Evolutionary conservation across 1,284 basidiomycete species (phyloP).

Genomic region (Xerocomus nothofagi): DNA sequence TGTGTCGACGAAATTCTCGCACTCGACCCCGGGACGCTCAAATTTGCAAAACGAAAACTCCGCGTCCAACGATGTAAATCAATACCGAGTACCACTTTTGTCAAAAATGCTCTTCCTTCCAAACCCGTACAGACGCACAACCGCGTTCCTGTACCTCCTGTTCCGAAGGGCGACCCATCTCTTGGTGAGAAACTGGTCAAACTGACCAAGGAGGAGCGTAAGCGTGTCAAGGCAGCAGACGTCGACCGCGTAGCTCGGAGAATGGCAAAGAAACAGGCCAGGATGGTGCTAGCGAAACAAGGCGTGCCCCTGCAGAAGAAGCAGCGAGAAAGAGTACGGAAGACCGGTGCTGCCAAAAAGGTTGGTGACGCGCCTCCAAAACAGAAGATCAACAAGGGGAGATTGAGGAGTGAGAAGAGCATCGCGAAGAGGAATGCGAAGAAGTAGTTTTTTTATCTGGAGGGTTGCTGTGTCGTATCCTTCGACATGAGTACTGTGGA

Average conservation of each 20-base stretch:
- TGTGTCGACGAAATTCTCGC: slow-evolving; percentile 89
- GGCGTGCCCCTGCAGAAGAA: slow-evolving; percentile 42
- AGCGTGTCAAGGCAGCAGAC: slow-evolving; percentile 76
- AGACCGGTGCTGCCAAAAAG: slow-evolving; percentile 43
- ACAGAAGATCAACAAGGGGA: slow-evolving; percentile 53
- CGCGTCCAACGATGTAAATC: slow-evolving; percentile 84
- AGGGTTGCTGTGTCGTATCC: no score
- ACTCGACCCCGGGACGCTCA: slow-evolving; percentile 71
- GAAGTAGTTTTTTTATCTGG: slow-evolving; percentile 39
- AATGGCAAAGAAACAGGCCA: slow-evolving; percentile 84
- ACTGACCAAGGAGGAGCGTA: slow-evolving; percentile 84
- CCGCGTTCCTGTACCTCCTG: slow-evolving; percentile 20
- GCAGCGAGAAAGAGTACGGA: slow-evolving; percentile 48
- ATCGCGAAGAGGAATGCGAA: slow-evolving; percentile 57
- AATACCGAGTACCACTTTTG: slow-evolving; percentile 36
- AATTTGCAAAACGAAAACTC: slow-evolving; percentile 87
- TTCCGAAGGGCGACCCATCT: slow-evolving; percentile 77
- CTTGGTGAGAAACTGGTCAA: slow-evolving; percentile 76
- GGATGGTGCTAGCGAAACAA: slow-evolving; percentile 49
- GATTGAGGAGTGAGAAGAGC: slow-evolving; percentile 59
- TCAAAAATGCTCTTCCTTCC: slow-evolving; percentile 13
- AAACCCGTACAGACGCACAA: slow-evolving; percentile 15
- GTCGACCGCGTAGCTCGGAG: slow-evolving; percentile 78
- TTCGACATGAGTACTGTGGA: no score
- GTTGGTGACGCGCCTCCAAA: slow-evolving; percentile 28